Evolutionary conservation across 2,329 filamentous ascomycete species (phyloP).

Genomic region (Aspergillus pseudoviridinutans): DNA sequence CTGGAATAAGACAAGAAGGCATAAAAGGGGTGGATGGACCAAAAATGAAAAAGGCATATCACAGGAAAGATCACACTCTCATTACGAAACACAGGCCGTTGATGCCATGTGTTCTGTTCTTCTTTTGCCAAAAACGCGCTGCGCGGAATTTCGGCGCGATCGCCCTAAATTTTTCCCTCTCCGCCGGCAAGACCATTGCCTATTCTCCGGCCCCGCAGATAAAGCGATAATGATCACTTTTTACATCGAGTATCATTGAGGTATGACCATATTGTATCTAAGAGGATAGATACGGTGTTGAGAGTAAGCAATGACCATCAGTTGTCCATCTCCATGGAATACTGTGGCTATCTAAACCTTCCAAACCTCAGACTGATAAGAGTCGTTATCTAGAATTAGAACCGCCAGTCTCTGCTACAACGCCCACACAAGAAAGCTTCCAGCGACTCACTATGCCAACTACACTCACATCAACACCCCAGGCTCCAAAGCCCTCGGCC

Average conservation of each 20-base stretch:
- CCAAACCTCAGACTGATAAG: not conserved
- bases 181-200: not conserved
- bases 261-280: not conserved
- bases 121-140: slow-evolving; percentile 1
- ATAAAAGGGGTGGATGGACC: slow-evolving; percentile 10
- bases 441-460: not conserved
- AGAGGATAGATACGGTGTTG: not conserved
- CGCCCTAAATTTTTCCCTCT: slow-evolving; percentile 7
- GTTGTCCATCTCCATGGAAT: too few relatives aligned
- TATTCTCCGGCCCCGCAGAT: not conserved
- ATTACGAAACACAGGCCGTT: slow-evolving; percentile 6
- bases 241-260: not conserved
- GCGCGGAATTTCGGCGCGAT: slow-evolving; percentile 8
- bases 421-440: not conserved
- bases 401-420: not conserved
- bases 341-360: not conserved
- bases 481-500: slow-evolving; percentile 31
- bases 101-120: slow-evolving; percentile 36
- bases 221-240: not conserved
- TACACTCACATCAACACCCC: not conserved
- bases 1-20: not conserved
- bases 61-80: not conserved
- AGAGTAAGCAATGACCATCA: not conserved
- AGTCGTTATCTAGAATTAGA: not conserved
- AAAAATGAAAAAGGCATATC: slow-evolving; percentile 1